These are phyloP conservation scores for Haematococcus sp. DNA, from an alignment of 139 green algal genomes.

Conservation along the genomic window DNA sequence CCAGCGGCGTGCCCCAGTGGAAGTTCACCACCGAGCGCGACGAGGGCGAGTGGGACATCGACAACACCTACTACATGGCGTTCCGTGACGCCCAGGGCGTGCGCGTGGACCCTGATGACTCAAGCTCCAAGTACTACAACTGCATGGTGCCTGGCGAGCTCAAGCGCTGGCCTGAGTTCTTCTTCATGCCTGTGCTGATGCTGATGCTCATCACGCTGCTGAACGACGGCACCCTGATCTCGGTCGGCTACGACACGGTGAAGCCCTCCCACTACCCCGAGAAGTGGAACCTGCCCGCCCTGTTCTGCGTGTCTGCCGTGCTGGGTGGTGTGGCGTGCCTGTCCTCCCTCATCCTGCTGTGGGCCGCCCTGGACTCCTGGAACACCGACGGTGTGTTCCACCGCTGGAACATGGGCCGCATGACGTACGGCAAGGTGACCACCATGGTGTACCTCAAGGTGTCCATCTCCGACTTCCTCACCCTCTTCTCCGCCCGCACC, in stretches of 20 bases:
- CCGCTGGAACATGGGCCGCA: constrained; percentile 34
- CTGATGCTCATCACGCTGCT: constrained; percentile 90
- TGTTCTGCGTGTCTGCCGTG: constrained; percentile 68
- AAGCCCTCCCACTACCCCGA: constrained; percentile 67
- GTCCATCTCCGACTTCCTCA: constrained; percentile 83
- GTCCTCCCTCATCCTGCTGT: constrained; percentile 79
- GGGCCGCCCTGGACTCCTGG: constrained; percentile 58
- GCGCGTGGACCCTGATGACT: too few relatives aligned
- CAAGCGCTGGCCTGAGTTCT: constrained; percentile 60
- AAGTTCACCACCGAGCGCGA: too few relatives aligned
- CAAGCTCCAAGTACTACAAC: background rate
- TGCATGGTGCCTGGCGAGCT: background rate
- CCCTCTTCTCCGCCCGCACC: constrained; percentile 79
- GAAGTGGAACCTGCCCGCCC: constrained; percentile 70
- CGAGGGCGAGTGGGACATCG: too few relatives aligned
- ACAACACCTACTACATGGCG: too few relatives aligned
- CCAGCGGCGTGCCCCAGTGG: too few relatives aligned
- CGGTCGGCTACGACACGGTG: constrained; percentile 83
- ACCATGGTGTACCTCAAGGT: constrained; percentile 86
- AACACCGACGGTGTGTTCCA: constrained; percentile 31
- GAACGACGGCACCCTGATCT: constrained; percentile 89
- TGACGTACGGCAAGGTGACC: constrained; percentile 64
- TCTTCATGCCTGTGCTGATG: constrained; percentile 82
- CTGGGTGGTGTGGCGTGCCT: constrained; percentile 70
- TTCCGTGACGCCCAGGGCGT: too few relatives aligned